These are phyloP conservation scores for Arachnomyces sp. DNA, from an alignment of 2,329 filamentous ascomycete genomes.

Conservation along the genomic window DNA sequence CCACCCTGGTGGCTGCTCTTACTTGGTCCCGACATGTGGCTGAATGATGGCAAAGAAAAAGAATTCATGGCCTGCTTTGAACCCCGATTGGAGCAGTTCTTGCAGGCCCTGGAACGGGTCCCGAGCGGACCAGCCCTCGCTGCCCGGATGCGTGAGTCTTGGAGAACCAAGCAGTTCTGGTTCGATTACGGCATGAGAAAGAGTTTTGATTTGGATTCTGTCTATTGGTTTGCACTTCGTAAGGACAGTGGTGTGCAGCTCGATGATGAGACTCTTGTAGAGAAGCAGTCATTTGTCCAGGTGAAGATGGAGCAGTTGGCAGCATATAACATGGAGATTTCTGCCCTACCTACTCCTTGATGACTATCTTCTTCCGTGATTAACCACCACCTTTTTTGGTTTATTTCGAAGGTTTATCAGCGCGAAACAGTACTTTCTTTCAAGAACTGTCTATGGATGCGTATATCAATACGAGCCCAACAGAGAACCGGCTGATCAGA, in stretches of 20 bases:
- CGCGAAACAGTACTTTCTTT: too few species aligned
- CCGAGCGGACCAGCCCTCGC: slow-evolving; percentile 13
- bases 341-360: too few species aligned
- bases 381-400: too few species aligned
- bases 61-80: slow-evolving; percentile 21
- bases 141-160: slow-evolving; percentile 28
- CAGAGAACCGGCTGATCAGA: too few species aligned
- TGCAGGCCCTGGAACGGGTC: slow-evolving; percentile 25
- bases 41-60: slow-evolving; percentile 15
- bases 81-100: slow-evolving; percentile 30
- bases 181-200: slow-evolving; percentile 31
- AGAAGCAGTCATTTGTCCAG: too few species aligned
- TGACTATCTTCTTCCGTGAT: too few species aligned
- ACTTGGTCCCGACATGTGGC: slow-evolving; percentile 17
- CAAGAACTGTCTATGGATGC: too few species aligned
- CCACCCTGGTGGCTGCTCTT: slow-evolving; percentile 36
- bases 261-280: too few species aligned
- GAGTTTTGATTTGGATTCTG: slow-evolving; percentile 28
- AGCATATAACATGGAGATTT: too few species aligned
- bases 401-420: too few species aligned
- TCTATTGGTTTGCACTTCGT: slow-evolving; percentile 18
- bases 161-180: slow-evolving; percentile 29
- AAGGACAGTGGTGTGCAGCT: neutral
- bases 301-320: too few species aligned
- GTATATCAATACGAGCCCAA: too few species aligned